These are phyloP conservation scores for Hypocreales sp. DNA, from an alignment of 2,329 filamentous ascomycete species.

Conservation along the genomic window DNA sequence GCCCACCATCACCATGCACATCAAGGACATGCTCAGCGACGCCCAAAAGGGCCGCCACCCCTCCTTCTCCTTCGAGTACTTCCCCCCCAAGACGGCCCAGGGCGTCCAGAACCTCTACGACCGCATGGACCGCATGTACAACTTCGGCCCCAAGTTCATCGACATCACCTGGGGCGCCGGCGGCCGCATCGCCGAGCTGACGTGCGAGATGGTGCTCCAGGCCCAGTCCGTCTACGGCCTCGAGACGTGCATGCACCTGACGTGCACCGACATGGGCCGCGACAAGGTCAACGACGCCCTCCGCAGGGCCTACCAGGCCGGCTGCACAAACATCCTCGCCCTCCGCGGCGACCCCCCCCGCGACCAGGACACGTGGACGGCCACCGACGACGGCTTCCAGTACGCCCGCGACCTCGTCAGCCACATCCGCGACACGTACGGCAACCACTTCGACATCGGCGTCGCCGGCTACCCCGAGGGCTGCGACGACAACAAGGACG, in stretches of 20 bases:
- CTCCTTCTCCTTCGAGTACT: constrained; percentile 98
- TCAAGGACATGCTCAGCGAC: constrained; percentile 78
- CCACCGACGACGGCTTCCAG: constrained; percentile 69
- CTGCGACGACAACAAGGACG: constrained; percentile 80
- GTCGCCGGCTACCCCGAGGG: constrained; percentile 95
- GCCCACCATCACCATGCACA: constrained; percentile 52
- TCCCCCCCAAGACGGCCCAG: constrained; percentile 92
- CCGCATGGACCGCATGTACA: constrained; percentile 98
- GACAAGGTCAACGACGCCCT: constrained; percentile 85
- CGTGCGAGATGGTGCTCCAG: constrained; percentile 93
- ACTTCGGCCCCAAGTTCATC: constrained; percentile 85
- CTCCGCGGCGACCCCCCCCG: constrained; percentile 85
- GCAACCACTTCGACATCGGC: constrained; percentile 77
- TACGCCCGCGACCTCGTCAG: constrained; percentile 86
- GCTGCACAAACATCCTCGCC: constrained; percentile 94
- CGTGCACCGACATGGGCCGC: constrained; percentile 93
- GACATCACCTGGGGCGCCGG: constrained; percentile 98
- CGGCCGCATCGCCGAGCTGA: constrained; percentile 78
- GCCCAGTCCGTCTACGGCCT: constrained; percentile 90
- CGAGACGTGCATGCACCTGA: constrained; percentile 98
- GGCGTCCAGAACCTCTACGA: constrained; percentile 99
- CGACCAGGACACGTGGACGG: constrained; percentile 89
- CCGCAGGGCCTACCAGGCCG: constrained; percentile 76
- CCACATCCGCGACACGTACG: constrained; percentile 63
- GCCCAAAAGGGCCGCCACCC: constrained; percentile 65